Evolutionary conservation across 2,329 filamentous ascomycete species (phyloP), one percentile per base, ranked within the genome.

Genomic region (Coniochaeta sp.): DNA sequence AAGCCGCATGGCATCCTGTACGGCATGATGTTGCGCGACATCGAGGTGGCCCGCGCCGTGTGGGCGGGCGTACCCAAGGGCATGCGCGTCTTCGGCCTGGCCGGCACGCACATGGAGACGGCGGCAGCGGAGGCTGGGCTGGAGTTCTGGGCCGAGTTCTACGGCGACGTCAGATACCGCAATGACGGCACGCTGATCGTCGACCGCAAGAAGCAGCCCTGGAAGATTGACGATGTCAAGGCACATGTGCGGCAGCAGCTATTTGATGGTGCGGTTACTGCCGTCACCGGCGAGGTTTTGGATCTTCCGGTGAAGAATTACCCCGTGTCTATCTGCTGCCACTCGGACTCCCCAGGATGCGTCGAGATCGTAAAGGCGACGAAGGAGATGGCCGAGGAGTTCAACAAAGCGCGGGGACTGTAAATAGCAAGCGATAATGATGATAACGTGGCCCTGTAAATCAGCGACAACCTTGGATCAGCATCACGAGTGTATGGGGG

Each of bases 141-240:
- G 2, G 63, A 65, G 32, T 70, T 70, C 36, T 64, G 63, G 59
- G 68, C 66, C 1, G 68, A 70, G 61, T 65, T 66, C 42, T 70
- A 65, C 40, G 66, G 64, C 1, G 68, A 70, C 16, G 67, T 69
- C 19, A 68, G 66, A 57, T 70, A 70, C 22, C 58, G 57, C 10
- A 57, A 62, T 8, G 67, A 69, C 14, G 67, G 65, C 1, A 61
- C 58, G 14, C 55, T 69, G 17, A 62, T 67, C 4, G 62, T 67
- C 69, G 80, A 61, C 78, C 75, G 83, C 34, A 83, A 84, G 72
- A 85, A 85, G 73, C 82, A 84, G 74, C 70, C 75, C 1, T 77
- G 75, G 73, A 67, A 72, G 26, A 59, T 69, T 0, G 70, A 71
- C 7, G 75, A 77, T 40, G 73, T 77, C 16, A 71, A 71, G 67